Conservation (phyloP, 1,284 basidiomycete species). For the Peniophora sp. region DNA sequence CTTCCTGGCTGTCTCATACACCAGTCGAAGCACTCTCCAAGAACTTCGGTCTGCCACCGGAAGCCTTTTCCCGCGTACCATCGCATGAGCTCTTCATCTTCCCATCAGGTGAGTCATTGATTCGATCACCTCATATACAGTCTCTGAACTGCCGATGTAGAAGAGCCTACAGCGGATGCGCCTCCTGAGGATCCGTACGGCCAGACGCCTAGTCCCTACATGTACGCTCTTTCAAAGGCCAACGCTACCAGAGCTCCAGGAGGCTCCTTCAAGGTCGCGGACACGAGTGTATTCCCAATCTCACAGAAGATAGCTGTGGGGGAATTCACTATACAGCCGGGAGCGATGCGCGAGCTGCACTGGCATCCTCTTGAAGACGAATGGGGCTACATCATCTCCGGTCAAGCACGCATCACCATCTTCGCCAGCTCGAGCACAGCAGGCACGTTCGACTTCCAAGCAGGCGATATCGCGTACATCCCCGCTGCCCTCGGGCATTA, state of each 20-base stretch:
- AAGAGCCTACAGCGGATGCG: background rate
- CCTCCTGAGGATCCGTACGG: slow-evolving; percentile 42
- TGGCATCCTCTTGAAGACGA: slow-evolving; percentile 72
- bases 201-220: slow-evolving; percentile 40
- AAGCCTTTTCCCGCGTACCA: slow-evolving; percentile 52
- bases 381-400: slow-evolving; percentile 53
- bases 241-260: slow-evolving; percentile 42
- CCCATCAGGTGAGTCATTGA: slow-evolving; percentile 22
- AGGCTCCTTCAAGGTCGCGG: slow-evolving; percentile 56
- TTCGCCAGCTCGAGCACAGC: slow-evolving; percentile 58
- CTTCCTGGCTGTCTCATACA: slow-evolving; percentile 61
- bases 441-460: slow-evolving; percentile 61
- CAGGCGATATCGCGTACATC: slow-evolving; percentile 60
- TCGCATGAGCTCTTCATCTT: slow-evolving; percentile 60
- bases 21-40: slow-evolving; percentile 58
- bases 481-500: slow-evolving; percentile 56
- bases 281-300: slow-evolving; percentile 42
- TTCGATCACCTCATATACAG: no score
- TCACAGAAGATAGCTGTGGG: slow-evolving; percentile 56
- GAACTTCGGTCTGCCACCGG: slow-evolving; percentile 53
- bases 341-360: slow-evolving; percentile 47
- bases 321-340: slow-evolving; percentile 61
- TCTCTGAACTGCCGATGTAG: no score
- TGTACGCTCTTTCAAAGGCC: slow-evolving; percentile 46
- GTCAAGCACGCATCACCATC: slow-evolving; percentile 51